Base-by-base conservation (phyloP, 1,139 yeast genomes). In the Kodamaea anthophila region DNA sequence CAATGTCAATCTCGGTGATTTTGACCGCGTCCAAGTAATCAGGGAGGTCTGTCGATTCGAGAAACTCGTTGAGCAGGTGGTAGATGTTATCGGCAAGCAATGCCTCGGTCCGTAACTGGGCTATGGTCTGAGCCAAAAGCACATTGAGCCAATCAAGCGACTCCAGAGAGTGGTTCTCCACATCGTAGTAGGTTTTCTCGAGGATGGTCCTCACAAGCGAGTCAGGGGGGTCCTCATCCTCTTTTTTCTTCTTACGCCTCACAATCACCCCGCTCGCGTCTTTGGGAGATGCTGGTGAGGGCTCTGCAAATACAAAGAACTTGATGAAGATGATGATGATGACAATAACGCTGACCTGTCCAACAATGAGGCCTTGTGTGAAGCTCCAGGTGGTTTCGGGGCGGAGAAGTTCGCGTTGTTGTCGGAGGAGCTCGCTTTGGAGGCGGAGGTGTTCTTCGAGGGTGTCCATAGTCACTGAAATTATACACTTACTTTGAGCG, bases 111-210 rank as follows among this genome's bases (percentile, higher is more conserved):
- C 99, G 69, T 37, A 87, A 70, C 44, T 88, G 95, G 13, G 86
- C 75, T 14, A 91, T 79, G 4, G 88, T 80, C 51, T 93, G 97
- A 0, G 96, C 98, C 13, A 91, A 72, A 28, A 91, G 63, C 1
- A 91, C 97, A 46, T 91, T 91, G 51, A 91, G 86, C 98, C 99
- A 91, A 53, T 91, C 98, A 33, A 91, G 60, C 0, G 96, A 81
- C 58, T 91, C 99, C 0, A 96, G 74, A 3, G 80, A 65, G 52
- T 93, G 98, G 14, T 77, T 77, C 25, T 79, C 77, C 2, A 91
- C 96, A 49, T 91, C 86, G 53, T 93, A 93, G 49, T 86, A 87
- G 0, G 96, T 87, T 48, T 87, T 88, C 42, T 88, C 96, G 30
- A 91, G 61, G 16, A 88, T 84, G 0, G 78, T 43, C 21, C 25